Evolutionary conservation across 164 flowering plant species (phyloP).

Genomic region (Stephania japonica): DNA sequence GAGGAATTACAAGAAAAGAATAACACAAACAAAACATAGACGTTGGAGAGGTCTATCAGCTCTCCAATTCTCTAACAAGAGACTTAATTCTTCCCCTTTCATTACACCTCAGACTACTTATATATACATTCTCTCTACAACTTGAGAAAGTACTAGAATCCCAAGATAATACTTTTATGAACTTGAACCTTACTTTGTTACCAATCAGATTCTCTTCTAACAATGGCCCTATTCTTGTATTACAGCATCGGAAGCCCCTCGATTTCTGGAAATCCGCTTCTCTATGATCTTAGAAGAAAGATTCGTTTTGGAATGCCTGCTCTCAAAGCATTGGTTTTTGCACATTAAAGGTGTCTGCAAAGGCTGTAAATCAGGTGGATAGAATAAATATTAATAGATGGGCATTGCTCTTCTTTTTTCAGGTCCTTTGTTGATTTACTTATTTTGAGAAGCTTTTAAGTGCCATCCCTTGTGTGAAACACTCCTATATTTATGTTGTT

Average conservation of each 20-base stretch:
- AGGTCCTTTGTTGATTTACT: not conserved
- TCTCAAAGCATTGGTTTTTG: not conserved
- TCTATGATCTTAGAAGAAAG: constrained; percentile 14
- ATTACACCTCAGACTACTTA: too few relatives aligned
- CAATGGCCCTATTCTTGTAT: constrained; percentile 1
- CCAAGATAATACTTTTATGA: too few relatives aligned
- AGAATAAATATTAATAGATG: not conserved
- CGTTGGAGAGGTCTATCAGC: too few relatives aligned
- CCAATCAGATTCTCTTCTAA: not conserved
- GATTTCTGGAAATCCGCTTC: constrained; percentile 53
- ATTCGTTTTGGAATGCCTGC: too few relatives aligned
- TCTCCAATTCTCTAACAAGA: too few relatives aligned
- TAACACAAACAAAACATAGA: too few relatives aligned
- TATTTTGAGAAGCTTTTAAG: not conserved
- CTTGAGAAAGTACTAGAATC: too few relatives aligned
- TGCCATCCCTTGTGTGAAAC: not conserved
- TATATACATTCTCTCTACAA: too few relatives aligned
- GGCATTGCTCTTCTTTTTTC: not conserved
- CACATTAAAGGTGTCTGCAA: not conserved
- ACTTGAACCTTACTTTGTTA: too few relatives aligned
- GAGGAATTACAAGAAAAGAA: too few relatives aligned
- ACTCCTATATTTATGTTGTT: not conserved
- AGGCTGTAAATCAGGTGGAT: not conserved
- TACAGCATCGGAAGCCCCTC: constrained; percentile 61
- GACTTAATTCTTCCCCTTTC: too few relatives aligned